Conservation (phyloP, 2,329 filamentous ascomycete genomes). For the Ambrosiella cleistominuta region DNA sequence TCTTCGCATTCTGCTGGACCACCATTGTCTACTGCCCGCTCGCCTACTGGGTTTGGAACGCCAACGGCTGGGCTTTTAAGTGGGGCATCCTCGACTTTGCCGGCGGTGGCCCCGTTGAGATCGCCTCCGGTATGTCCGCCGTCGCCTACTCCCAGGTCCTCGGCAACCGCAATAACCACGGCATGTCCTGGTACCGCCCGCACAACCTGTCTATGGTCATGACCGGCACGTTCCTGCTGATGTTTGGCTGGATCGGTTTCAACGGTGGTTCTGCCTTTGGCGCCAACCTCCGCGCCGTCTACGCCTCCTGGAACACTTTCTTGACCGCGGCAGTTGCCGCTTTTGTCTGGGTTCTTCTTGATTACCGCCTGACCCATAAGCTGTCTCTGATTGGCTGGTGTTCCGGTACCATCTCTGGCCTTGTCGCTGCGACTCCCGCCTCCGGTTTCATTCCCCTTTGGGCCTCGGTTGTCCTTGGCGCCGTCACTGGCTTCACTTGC, state of each 20-base stretch:
- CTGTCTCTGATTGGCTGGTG: constrained; percentile 72
- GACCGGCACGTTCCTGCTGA: constrained; percentile 84
- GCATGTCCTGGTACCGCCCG: constrained; percentile 99
- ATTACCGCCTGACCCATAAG: constrained; percentile 85
- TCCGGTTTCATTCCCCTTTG: constrained; percentile 52
- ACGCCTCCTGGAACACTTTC: constrained; percentile 98
- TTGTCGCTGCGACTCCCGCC: constrained; percentile 52
- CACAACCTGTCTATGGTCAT: constrained; percentile 98
- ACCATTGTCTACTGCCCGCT: constrained; percentile 95
- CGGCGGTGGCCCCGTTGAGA: constrained; percentile 92
- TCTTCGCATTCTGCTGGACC: constrained; percentile 92
- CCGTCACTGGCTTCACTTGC: constrained; percentile 46
- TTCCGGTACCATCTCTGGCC: constrained; percentile 52
- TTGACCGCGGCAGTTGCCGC: constrained; percentile 80
- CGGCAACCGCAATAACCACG: constrained; percentile 90
- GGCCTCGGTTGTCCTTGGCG: constrained; percentile 48
- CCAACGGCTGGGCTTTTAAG: constrained; percentile 79
- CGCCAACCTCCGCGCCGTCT: constrained; percentile 80
- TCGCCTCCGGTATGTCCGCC: constrained; percentile 80
- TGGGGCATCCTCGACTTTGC: constrained; percentile 94
- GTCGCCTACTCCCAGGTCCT: constrained; percentile 92
- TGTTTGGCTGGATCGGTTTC: constrained; percentile 98
- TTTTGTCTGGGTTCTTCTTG: constrained; percentile 86
- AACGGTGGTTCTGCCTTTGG: constrained; percentile 93
- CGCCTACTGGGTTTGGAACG: constrained; percentile 92